Base-by-base conservation (phyloP, 306 rosid species). In the Trichosanthes cucumerina region DNA sequence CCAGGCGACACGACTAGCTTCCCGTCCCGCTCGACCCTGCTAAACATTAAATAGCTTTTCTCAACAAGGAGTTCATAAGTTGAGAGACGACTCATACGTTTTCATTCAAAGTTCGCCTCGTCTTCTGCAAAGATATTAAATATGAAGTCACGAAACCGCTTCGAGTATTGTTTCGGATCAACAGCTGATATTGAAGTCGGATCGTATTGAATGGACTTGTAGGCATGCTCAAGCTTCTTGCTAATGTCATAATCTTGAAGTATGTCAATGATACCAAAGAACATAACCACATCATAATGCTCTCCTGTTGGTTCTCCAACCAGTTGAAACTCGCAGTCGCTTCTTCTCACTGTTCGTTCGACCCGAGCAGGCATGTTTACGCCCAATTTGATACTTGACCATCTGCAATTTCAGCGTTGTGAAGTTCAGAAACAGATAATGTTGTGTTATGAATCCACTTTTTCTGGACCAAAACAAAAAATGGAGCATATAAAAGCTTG, bases 171-270 rank as follows among this genome's bases (percentile, higher is more conserved):
- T 68, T 65, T n/a, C 2, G 98, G 98, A 88, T 94, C 98, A 14
- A 94, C 98, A 0, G 97, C 97, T 52, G 98, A 94, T 69, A 94
- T 94, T 31, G 94, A 94, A 46, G 94, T 92, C 0, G 98, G 90
- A 31, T 94, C 98, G 79, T 92, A 90, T 66, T 94, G 98, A 78
- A 94, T 54, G 83, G 98, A 94, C 83, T 94, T 94, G 86, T 94
- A 94, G 4, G 97, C 98, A 85, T 94, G 98, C 68, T 94, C 98
- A 56, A 94, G 97, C 90, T 94, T 94, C 94, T 93, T 93, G 91
- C 96, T 93, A 43, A 93, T 93, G 83, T 93, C 98, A 74, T 93
- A 93, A 86, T 93, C 98, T 82, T 94, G 98, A 84, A 93, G 98
- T 62, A 92, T 94, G 90, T 94, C 98, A 80, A 94, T 94, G 81